A percentile compares a stretch with the other conserved stretches of the same genome.
These are phyloP conservation scores for Angophora floribunda DNA, from an alignment of 345 rosid species.

Conservation along the genomic window DNA sequence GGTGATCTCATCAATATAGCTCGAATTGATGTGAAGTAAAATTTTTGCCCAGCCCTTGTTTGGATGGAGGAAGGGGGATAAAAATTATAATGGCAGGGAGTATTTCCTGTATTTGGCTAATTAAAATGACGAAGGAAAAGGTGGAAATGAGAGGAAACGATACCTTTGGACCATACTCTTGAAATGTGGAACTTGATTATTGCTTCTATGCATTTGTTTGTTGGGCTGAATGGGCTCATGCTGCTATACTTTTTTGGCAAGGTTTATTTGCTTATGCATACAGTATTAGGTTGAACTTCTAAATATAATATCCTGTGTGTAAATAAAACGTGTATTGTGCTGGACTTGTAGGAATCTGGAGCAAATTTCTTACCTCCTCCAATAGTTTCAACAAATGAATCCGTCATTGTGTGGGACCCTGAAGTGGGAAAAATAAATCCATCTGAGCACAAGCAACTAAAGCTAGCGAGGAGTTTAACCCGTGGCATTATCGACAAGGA, in stretches of 20 bases:
- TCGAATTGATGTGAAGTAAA: neutral
- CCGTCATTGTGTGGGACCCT: constrained; percentile 88
- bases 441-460: constrained; percentile 92
- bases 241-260: neutral
- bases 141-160: neutral
- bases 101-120: neutral
- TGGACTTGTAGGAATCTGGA: constrained; percentile 61
- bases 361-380: constrained; percentile 84
- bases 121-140: neutral
- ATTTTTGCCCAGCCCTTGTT: neutral
- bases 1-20: neutral
- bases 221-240: neutral
- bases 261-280: neutral
- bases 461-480: constrained; percentile 91
- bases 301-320: neutral
- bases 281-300: neutral
- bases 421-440: constrained; percentile 89
- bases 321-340: neutral
- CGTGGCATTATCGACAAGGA: constrained; percentile 98
- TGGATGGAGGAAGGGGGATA: neutral
- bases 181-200: neutral
- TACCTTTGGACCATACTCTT: neutral
- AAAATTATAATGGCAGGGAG: neutral
- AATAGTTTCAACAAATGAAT: constrained; percentile 84
- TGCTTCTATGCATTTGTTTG: neutral